Evolutionary conservation across 352 stramenopile species (phyloP), one percentile per base, ranked within the genome.

Genomic region (Pythium chondricola): DNA sequence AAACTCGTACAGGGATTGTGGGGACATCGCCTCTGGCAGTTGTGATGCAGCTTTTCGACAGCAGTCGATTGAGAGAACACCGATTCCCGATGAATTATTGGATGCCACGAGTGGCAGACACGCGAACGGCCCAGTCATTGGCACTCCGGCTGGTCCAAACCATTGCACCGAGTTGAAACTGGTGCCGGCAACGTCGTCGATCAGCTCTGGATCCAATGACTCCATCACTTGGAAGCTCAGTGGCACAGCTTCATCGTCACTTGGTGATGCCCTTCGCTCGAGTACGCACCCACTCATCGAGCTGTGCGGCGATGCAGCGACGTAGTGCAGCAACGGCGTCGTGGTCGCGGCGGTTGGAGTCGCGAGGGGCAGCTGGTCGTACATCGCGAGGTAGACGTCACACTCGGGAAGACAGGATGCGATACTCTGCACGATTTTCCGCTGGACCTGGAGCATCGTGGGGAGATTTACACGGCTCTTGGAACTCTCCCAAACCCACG

Each of bases 331-430:
- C 6, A 80, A 21, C 0, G 67, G 62, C 20, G 30, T 68, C 3
- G 65, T 38, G 1, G 60, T 66, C 1, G 55, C 45, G 11, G 40
- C 36, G 11, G 55, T 51, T 0, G 61, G 71, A 24, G 58, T 20
- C 1, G 55, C 51, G 33, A 66, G 67, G 2, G 75, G 71, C n/a
- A 87, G 57, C 2, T 54, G 37, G 32, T 92, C 75, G 31, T 71
- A 65, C 58, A 88, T 72, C 1, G 59, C 75, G 9, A 92, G 27
- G 55, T 92, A 92, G 32, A 88, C 39, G 43, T 89, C 80, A 27
- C 71, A 85, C 26, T 88, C 75, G 30, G 52, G 74, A 25, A 92
- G 55, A 49, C 77, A 89, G 14, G 52, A 36, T 35, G 85, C 63
- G 7, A 77, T 65, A 10, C 60, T 61, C 26, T 83, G 71, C 2